Base-by-base conservation (phyloP, 768 basidiomycete species). In the Mycena indigotica region DNA sequence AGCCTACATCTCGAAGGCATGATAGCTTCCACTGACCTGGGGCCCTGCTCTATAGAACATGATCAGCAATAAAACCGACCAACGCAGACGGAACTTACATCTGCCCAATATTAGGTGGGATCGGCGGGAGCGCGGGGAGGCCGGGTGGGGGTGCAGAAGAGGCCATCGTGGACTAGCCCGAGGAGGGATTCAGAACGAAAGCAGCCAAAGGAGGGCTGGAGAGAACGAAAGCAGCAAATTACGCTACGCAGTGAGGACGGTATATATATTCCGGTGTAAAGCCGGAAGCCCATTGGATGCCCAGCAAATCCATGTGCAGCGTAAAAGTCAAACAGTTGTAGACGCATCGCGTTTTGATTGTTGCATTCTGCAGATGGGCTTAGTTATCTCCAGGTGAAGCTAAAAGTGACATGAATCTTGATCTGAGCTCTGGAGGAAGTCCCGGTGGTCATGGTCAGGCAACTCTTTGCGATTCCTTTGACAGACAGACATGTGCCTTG, bases 51-150 rank as follows among this genome's bases (percentile, higher is more conserved):
- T 61, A 19, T 12, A 52, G 19, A 16, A n/a, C 24, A 40, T 35
- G 8, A 35, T 35, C 10, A 35, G 32, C 32, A 35, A n/a, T n/a
- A n/a, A n/a, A n/a, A n/a, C n/a, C n/a, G n/a, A n/a, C n/a, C n/a
- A n/a, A 17, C 0, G 13, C 4, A 10, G 5, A 15, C 4, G 2
- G 5, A 26, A 53, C 55, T 28, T 26, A 61, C 60, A 61, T 61
- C 5, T 35, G 46, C 21, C 55, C 56, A 38, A 61, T 54, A 45
- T 49, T 54, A 15, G 60, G 30, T 15, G 60, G 60, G 25, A 61
- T 53, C 6, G 58, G 58, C 3, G 58, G 58, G n/a, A 60, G 54
- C 21, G 30, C 48, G 44, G 40, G 32, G 32, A 35, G 32, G 41
- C 15, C 10, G 28, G 59, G 28, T 24, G 53, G 32, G 13, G 32